Evolutionary conservation across 75 land plant species (phyloP).

Genomic region (Picea glauca): DNA sequence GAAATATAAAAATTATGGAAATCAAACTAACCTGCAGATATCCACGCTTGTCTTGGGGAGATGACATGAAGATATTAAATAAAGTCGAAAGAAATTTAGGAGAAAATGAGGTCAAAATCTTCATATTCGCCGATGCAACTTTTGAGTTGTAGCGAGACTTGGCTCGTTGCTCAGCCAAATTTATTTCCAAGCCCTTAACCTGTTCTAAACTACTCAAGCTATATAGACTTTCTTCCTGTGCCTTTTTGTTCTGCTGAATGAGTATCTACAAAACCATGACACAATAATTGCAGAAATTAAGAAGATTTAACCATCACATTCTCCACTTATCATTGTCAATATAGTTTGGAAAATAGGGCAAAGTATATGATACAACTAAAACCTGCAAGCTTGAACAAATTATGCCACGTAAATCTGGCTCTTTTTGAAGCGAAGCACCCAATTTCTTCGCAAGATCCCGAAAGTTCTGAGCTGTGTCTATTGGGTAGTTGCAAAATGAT

Average conservation of each 20-base stretch:
- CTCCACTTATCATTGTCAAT: background rate
- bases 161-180: slow-evolving; percentile 39
- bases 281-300: background rate
- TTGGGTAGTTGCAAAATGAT: slow-evolving; percentile 91
- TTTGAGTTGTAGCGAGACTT: slow-evolving; percentile 49
- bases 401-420: slow-evolving; percentile 70
- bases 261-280: slow-evolving; percentile 33
- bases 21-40: slow-evolving; percentile 62
- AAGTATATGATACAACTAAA: background rate
- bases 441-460: slow-evolving; percentile 41
- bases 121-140: slow-evolving; percentile 59
- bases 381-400: slow-evolving; percentile 87
- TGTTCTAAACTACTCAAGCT: background rate
- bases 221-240: slow-evolving; percentile 25
- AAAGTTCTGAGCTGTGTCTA: slow-evolving; percentile 80
- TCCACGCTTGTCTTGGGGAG: slow-evolving; percentile 74
- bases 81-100: slow-evolving; percentile 61
- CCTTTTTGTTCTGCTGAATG: slow-evolving; percentile 64
- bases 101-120: slow-evolving; percentile 49
- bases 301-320: background rate
- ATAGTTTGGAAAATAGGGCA: background rate
- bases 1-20: background rate
- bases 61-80: slow-evolving; percentile 45
- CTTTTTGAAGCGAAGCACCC: slow-evolving; percentile 49
- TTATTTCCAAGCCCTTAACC: slow-evolving; percentile 12